Percentiles rank a stretch among this genome's conserved stretches.
phyloP scores from a whole-genome alignment of 768 basidiomycete genomes.

The Macrocybe gigantea region DNA sequence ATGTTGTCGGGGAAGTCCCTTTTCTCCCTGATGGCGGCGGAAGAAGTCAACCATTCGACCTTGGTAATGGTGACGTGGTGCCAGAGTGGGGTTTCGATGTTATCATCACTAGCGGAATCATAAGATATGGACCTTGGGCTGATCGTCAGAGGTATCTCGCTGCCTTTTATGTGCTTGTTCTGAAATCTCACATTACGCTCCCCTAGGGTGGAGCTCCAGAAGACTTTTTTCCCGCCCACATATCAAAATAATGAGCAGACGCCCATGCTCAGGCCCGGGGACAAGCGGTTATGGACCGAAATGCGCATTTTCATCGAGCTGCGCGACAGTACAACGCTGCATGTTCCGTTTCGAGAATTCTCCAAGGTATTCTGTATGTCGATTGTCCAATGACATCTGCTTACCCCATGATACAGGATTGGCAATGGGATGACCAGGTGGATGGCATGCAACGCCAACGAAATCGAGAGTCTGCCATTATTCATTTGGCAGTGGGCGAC shows the following conservation, averaged over 20 bases:
- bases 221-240: slow-evolving; percentile 75
- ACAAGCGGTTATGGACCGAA: slow-evolving; percentile 77
- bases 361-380: slow-evolving; percentile 57
- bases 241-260: slow-evolving; percentile 62
- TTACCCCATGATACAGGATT: slow-evolving; percentile 49
- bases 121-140: slow-evolving; percentile 95
- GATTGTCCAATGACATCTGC: background rate
- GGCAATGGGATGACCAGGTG: slow-evolving; percentile 79
- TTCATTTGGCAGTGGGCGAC: slow-evolving; percentile 72
- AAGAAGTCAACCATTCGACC: slow-evolving; percentile 47
- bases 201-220: slow-evolving; percentile 67
- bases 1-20: slow-evolving; percentile 77
- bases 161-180: background rate
- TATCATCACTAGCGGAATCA: slow-evolving; percentile 63
- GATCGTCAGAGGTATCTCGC: slow-evolving; percentile 75
- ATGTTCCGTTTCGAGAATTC: slow-evolving; percentile 86
- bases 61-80: slow-evolving; percentile 81
- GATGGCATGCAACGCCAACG: slow-evolving; percentile 43
- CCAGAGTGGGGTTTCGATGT: slow-evolving; percentile 96
- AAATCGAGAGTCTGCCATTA: slow-evolving; percentile 60
- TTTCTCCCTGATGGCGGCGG: slow-evolving; percentile 20
- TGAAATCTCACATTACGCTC: background rate
- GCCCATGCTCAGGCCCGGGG: slow-evolving; percentile 60
- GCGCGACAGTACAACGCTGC: slow-evolving; percentile 66
- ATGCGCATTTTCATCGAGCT: slow-evolving; percentile 81